Evolutionary conservation across 2,329 filamentous ascomycete species (phyloP).

Genomic region (Aspergillus sp.): DNA sequence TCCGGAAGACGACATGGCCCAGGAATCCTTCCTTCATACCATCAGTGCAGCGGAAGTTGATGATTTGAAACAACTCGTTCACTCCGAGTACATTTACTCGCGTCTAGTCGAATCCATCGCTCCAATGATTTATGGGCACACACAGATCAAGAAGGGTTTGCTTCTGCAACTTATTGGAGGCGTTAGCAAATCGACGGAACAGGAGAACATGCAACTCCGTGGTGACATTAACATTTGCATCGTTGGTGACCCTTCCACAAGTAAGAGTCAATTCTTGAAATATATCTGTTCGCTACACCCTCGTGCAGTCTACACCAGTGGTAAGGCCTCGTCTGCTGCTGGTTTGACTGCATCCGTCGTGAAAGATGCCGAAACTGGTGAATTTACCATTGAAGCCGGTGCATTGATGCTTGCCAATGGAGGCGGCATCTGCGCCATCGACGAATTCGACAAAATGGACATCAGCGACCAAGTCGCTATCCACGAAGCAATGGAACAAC

Average conservation of each 20-base stretch:
- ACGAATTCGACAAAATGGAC: slow-evolving; percentile 99
- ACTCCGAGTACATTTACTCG: slow-evolving; percentile 91
- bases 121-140: slow-evolving; percentile 94
- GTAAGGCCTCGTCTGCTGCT: slow-evolving; percentile 93
- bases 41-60: slow-evolving; percentile 83
- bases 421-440: slow-evolving; percentile 95
- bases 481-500: slow-evolving; percentile 99
- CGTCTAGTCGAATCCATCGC: slow-evolving; percentile 88
- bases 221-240: slow-evolving; percentile 99
- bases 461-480: slow-evolving; percentile 95
- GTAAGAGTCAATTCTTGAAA: slow-evolving; percentile 96
- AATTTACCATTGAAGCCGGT: slow-evolving; percentile 97
- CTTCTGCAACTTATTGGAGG: slow-evolving; percentile 93
- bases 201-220: slow-evolving; percentile 87
- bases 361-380: slow-evolving; percentile 96
- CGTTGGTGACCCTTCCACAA: slow-evolving; percentile 92
- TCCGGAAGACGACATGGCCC: slow-evolving; percentile 73
- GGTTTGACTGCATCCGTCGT: slow-evolving; percentile 95
- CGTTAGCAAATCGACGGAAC: slow-evolving; percentile 77
- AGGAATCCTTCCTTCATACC: slow-evolving; percentile 77
- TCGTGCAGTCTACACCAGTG: slow-evolving; percentile 92
- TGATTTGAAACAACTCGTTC: slow-evolving; percentile 86
- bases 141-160: slow-evolving; percentile 94
- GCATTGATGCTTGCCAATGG: slow-evolving; percentile 88
- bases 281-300: slow-evolving; percentile 97